Evolutionary conservation across 192 early-diverging fungal species (phyloP), one percentile per base, ranked within the genome.

Genomic region (Coemansia sp.): DNA sequence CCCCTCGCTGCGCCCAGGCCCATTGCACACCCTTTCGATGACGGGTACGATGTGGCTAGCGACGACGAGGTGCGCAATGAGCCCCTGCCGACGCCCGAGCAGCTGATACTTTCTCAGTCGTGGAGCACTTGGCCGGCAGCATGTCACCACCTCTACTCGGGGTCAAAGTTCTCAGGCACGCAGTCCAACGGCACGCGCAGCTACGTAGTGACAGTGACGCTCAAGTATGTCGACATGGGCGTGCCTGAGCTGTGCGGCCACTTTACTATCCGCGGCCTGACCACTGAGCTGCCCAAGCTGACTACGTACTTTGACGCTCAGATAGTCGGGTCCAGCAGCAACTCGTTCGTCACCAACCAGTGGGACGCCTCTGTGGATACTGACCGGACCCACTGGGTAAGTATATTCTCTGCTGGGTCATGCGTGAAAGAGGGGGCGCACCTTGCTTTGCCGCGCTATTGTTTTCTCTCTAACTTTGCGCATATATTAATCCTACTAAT

Each of bases 231-330:
- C 5, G 90, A 94, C 70, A 84, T 93, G 75, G 79, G 72, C 41
- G 80, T 81, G 60, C 90, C 90, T 1, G 88, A 88, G 67, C 77
- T 93, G 41, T 91, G 90, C 71, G 92, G 91, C 42, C 91, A 91
- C 71, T 86, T 94, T 54, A 87, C 87, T 29, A 93, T 94, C 61
- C 82, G 90, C 43, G 89, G 89, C n/a, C 87, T 94, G 54, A 93
- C 92, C 2, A 65, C 57, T 66, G 91, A 91, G 66, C 86, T 87
- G 82, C 90, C 92, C 34, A 85, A 84, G 67, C 81, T 93, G 60
- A 89, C 88, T 65, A 93, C 92, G 40, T 93, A 85, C 69, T 93
- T 93, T 76, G 92, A 93, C 60, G 90, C 87, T 11, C 91, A 93
- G 75, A 87, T 94, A 64, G 86, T 94, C 67, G 92, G 91, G 8